Percentiles rank a stretch among this genome's conserved stretches.
These are phyloP conservation scores for Diaporthe longicolla DNA, from an alignment of 2,329 filamentous ascomycete species.

Conservation along the genomic window DNA sequence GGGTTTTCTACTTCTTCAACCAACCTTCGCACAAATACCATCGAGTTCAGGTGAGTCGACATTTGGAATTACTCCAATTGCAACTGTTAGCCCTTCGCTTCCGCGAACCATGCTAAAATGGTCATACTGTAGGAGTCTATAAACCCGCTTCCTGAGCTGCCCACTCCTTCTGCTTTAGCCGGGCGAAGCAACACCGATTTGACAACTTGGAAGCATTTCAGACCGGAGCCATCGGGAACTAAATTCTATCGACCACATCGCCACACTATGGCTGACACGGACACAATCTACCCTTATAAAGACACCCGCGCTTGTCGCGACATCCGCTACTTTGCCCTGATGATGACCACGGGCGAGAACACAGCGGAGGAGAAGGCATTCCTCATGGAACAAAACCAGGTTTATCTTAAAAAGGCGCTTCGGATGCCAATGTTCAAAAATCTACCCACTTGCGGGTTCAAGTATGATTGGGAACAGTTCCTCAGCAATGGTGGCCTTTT, in stretches of 20 bases:
- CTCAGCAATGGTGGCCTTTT: neutral
- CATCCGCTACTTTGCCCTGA: neutral
- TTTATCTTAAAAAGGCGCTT: neutral
- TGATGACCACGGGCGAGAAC: neutral
- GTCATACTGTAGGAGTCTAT: no score
- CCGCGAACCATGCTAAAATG: no score
- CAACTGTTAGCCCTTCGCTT: no score
- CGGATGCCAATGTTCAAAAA: slow-evolving; percentile 15
- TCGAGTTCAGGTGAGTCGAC: no score
- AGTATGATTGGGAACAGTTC: neutral
- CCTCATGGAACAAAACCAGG: neutral
- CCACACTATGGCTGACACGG: neutral
- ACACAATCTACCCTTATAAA: no score
- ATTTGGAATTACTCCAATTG: no score
- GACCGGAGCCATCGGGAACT: no score
- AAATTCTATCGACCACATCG: neutral
- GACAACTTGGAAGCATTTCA: neutral
- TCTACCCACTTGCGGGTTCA: neutral
- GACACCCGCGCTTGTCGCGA: neutral
- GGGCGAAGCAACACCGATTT: neutral
- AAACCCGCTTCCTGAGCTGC: no score
- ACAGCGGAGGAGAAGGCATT: neutral
- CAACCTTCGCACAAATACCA: no score
- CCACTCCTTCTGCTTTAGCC: no score
- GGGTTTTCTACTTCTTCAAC: no score